Percentiles rank a stretch among this genome's conserved stretches.
Conservation (phyloP, 306 rosid species). For the Alnus rubra region DNA sequence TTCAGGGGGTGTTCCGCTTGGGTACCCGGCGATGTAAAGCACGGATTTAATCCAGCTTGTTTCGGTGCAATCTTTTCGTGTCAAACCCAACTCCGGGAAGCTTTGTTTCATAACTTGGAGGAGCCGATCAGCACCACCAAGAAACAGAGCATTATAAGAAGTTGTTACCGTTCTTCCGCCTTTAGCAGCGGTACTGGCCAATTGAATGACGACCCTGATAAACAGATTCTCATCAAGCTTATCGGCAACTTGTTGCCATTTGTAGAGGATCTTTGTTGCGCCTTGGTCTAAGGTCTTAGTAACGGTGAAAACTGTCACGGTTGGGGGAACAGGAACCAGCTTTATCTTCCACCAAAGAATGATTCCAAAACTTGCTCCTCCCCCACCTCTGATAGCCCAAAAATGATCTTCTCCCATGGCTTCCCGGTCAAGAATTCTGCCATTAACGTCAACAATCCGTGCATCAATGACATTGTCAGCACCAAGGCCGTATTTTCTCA, state of each 20-base stretch:
- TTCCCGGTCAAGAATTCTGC: not conserved
- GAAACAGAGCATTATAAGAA: not conserved
- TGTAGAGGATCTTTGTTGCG: not conserved
- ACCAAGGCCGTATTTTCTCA: not conserved
- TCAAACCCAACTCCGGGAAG: constrained; percentile 27
- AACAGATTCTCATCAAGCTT: too few species aligned
- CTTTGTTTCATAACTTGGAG: not conserved
- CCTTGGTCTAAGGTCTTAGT: not conserved
- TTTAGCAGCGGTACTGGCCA: not conserved
- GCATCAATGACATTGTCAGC: not conserved
- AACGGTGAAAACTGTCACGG: not conserved
- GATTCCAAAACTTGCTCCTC: not conserved
- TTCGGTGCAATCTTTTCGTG: not conserved
- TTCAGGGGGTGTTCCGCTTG: not conserved
- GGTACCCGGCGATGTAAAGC: not conserved
- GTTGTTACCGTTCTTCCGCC: not conserved
- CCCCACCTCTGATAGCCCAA: not conserved
- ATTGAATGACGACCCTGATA: not conserved
- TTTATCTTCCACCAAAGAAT: not conserved
- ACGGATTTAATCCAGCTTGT: constrained; percentile 21
- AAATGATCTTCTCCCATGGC: not conserved
- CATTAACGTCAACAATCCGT: too few species aligned
- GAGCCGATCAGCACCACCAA: not conserved
- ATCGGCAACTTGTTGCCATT: too few species aligned
- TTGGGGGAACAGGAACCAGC: not conserved